Evolutionary conservation across 768 basidiomycete genomes (phyloP).

Genomic region (Hirschioporus abietinus): DNA sequence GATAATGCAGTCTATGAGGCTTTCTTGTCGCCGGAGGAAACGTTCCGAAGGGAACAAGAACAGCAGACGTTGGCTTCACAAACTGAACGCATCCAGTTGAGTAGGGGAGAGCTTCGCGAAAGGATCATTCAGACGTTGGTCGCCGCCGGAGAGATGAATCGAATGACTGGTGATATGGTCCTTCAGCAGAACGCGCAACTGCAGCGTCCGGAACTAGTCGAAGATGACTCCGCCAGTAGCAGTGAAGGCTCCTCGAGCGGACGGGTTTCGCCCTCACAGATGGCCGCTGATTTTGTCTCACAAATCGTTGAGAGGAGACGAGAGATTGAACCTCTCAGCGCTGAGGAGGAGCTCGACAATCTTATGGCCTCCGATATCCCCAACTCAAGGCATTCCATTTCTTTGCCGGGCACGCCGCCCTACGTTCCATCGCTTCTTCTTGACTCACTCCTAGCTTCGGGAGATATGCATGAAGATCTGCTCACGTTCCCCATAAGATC

Average conservation of each 20-base stretch:
- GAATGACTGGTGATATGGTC: not conserved
- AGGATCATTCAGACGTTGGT: not conserved
- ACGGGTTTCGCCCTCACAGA: conserved; percentile 44
- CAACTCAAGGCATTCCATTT: not conserved
- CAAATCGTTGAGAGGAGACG: not conserved
- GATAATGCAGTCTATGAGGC: conserved; percentile 61
- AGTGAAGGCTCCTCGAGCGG: conserved; percentile 43
- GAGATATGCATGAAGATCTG: not conserved
- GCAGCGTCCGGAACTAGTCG: not conserved
- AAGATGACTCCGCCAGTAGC: conserved; percentile 13
- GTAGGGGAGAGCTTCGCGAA: not conserved
- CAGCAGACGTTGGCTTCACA: not conserved
- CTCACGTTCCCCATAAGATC: not conserved
- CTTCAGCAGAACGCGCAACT: not conserved
- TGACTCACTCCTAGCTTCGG: not conserved
- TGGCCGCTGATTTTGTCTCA: conserved; percentile 26
- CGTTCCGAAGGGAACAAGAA: not conserved
- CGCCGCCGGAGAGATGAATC: not conserved
- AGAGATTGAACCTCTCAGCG: not conserved
- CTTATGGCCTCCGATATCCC: not conserved
- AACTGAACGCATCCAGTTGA: not conserved
- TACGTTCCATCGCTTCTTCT: not conserved
- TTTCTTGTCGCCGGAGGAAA: conserved; percentile 41
- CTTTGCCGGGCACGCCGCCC: not conserved
- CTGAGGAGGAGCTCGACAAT: not conserved